phyloP scores from a whole-genome alignment of 768 basidiomycete species.

The Dentipellis fragilis region DNA sequence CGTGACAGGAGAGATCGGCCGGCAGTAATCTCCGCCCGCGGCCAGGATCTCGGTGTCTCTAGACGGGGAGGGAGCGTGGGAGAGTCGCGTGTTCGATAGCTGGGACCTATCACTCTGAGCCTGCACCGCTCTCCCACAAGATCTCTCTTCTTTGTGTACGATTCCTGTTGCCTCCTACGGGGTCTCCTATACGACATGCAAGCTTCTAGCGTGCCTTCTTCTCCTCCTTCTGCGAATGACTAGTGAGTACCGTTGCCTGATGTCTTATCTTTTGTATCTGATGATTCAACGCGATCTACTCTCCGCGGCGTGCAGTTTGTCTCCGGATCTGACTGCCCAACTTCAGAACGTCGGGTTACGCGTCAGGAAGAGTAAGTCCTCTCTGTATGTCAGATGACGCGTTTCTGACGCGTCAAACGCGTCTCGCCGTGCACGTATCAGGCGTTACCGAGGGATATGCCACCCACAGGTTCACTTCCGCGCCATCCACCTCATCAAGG shows the following conservation, averaged over 20 bases:
- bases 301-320: slow-evolving; percentile 22
- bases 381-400: slow-evolving; percentile 5
- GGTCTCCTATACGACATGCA: background rate
- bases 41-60: slow-evolving; percentile 14
- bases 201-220: background rate
- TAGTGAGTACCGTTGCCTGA: background rate
- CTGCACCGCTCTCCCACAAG: background rate
- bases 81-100: background rate
- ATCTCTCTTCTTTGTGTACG: background rate
- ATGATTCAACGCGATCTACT: background rate
- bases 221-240: background rate
- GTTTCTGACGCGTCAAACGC: slow-evolving; percentile 19
- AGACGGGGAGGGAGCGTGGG: slow-evolving; percentile 10
- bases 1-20: too few species aligned
- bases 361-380: slow-evolving; percentile 46
- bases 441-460: slow-evolving; percentile 55
- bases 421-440: slow-evolving; percentile 20
- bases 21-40: background rate
- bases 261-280: background rate
- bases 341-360: slow-evolving; percentile 50
- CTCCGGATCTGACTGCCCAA: slow-evolving; percentile 40
- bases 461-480: slow-evolving; percentile 15
- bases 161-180: background rate
- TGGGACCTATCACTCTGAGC: background rate
- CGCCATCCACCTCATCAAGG: background rate